These are phyloP conservation scores for Tolypocladium sp. DNA, from an alignment of 2,329 filamentous ascomycete species.

Conservation along the genomic window DNA sequence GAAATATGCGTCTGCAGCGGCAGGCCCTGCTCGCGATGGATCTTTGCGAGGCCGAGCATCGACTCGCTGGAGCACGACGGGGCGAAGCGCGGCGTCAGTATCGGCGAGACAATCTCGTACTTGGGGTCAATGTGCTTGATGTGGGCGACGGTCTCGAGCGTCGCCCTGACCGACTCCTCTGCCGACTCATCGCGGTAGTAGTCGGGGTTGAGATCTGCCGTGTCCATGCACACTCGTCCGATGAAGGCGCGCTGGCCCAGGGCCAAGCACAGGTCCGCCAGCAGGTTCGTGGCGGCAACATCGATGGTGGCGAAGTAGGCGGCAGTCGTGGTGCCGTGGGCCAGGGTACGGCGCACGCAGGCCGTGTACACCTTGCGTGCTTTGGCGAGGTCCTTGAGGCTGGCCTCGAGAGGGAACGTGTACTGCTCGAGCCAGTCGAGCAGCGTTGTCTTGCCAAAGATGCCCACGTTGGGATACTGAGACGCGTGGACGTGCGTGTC, in stretches of 20 bases:
- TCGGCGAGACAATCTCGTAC: slow-evolving; percentile 59
- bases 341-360: slow-evolving; percentile 70
- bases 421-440: slow-evolving; percentile 91
- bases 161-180: slow-evolving; percentile 45
- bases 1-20: slow-evolving; percentile 84
- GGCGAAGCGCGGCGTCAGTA: slow-evolving; percentile 68
- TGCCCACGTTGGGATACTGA: slow-evolving; percentile 88
- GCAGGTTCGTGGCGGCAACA: slow-evolving; percentile 79
- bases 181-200: slow-evolving; percentile 71
- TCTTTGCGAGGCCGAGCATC: slow-evolving; percentile 53
- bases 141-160: slow-evolving; percentile 53
- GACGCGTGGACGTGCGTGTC: slow-evolving; percentile 94
- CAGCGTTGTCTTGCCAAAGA: slow-evolving; percentile 89
- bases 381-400: slow-evolving; percentile 52
- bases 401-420: slow-evolving; percentile 87
- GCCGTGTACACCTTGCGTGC: slow-evolving; percentile 68
- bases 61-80: slow-evolving; percentile 50
- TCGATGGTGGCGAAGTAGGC: slow-evolving; percentile 92
- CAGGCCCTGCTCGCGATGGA: slow-evolving; percentile 54
- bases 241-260: slow-evolving; percentile 84
- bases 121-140: slow-evolving; percentile 57
- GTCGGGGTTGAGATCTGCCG: slow-evolving; percentile 51
- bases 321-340: slow-evolving; percentile 86
- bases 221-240: slow-evolving; percentile 93
- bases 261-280: slow-evolving; percentile 72